Evolutionary conservation across 495 filamentous ascomycete species (phyloP).

Genomic region (Daldinia caldariorum): DNA sequence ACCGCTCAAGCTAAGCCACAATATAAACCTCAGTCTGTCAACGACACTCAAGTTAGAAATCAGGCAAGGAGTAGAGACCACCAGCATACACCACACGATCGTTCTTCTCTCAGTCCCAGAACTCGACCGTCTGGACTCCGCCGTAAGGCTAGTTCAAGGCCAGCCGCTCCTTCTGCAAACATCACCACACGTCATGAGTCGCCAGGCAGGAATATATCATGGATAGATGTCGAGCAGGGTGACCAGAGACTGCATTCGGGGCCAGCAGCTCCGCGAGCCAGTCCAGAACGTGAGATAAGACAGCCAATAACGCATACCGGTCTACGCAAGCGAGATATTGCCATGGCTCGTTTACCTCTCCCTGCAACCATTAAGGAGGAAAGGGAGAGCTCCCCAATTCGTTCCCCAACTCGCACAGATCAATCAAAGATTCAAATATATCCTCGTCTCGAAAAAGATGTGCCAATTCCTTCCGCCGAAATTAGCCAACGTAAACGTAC

Average conservation of each 20-base stretch:
- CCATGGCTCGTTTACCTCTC: slow-evolving; percentile 30
- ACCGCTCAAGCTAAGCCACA: slow-evolving; percentile 2
- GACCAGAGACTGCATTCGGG: slow-evolving; percentile 11
- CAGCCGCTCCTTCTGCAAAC: slow-evolving; percentile 5
- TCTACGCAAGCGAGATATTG: slow-evolving; percentile 38
- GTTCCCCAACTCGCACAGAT: background rate
- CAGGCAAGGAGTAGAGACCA: slow-evolving; percentile 12
- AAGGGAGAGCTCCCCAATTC: slow-evolving; percentile 42
- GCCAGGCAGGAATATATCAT: background rate
- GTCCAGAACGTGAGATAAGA: slow-evolving; percentile 3
- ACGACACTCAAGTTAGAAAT: slow-evolving; percentile 14
- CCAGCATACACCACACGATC: background rate
- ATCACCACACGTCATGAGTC: slow-evolving; percentile 18
- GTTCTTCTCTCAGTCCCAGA: background rate
- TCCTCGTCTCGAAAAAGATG: slow-evolving; percentile 8
- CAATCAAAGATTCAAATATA: slow-evolving; percentile 13
- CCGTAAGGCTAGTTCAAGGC: slow-evolving; percentile 3
- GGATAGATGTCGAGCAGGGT: slow-evolving; percentile 16
- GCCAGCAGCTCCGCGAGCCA: background rate
- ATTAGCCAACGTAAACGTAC: slow-evolving; percentile 11
- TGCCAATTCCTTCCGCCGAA: background rate
- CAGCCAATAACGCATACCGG: slow-evolving; percentile 23
- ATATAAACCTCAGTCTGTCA: slow-evolving; percentile 4
- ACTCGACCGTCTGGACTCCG: background rate
- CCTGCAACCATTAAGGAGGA: slow-evolving; percentile 49